Evolutionary conservation across 805 yeast genomes (phyloP), one percentile per base, ranked within the genome.

Genomic region (Candida ulmi): DNA sequence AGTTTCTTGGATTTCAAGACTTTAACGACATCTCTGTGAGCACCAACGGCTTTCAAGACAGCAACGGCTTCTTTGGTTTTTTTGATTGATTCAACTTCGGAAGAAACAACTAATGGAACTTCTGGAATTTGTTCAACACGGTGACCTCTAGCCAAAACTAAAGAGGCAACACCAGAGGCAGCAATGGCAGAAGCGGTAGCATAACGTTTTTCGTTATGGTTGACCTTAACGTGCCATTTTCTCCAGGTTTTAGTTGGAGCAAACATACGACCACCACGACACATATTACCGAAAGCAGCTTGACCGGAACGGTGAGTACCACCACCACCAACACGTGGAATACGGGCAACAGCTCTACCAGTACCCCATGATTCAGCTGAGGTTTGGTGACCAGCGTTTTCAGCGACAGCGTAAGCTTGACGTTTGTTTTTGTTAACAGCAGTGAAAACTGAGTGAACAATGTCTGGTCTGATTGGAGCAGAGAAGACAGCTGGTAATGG

Each of bases 301-400:
- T 93, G 99, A 74, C 99, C 99, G 57, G 98, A 79, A 78, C 99
- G 90, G 95, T 88, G 96, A 72, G 99, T 93, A 86, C 99, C 99
- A 71, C 95, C 90, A 80, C 99, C 99, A 77, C 96, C 96, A 70
- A 93, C 98, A 83, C 99, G 90, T 80, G 99, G 99, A 73, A 93
- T 91, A 83, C 99, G 91, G 78, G 99, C 98, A 68, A 93, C 96
- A 76, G 99, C 99, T 81, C 99, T 90, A 82, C 99, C 99, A 63
- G 99, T 93, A 88, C 99, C 99, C 99, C 99, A 93, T 54, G 99
- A 93, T 78, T 88, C 97, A 71, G 99, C 99, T 53, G 98, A 91
- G 75, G 97, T 90, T 80, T 93, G 98, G 83, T 88, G 95, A 79
- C 99, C 99, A 67, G 99, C 99, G 78, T 88, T 86, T 71, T 82